Percentiles rank a stretch among this genome's conserved stretches.
Conservation (phyloP, 305 asterid genomes). For the Petunia hybrid region DNA sequence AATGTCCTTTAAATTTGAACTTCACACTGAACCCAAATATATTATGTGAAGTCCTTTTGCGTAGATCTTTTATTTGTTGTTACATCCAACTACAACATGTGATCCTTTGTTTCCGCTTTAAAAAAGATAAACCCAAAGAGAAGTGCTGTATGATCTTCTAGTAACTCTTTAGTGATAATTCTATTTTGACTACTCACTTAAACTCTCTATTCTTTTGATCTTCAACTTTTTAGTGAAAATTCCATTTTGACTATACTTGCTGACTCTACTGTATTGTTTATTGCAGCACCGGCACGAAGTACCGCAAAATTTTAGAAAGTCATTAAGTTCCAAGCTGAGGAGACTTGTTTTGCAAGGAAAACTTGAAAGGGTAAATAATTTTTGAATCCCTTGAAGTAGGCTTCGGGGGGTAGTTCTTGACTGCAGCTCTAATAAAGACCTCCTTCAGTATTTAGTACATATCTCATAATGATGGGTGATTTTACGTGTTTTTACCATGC, state of each 20-base stretch:
- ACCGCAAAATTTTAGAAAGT: slow-evolving; percentile 51
- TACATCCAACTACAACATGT: slow-evolving; percentile 3
- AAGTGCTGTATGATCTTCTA: slow-evolving; percentile 26
- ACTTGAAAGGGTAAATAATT: slow-evolving; percentile 56
- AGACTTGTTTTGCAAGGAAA: slow-evolving; percentile 56
- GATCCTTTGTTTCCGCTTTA: neutral
- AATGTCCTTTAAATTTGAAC: slow-evolving; percentile 13
- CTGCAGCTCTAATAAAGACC: neutral
- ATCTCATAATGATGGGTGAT: slow-evolving; percentile 21
- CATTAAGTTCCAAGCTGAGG: slow-evolving; percentile 53
- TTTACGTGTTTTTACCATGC: slow-evolving; percentile 2
- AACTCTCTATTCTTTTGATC: neutral
- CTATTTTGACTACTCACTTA: neutral
- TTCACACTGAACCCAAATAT: neutral
- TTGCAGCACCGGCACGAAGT: slow-evolving; percentile 53
- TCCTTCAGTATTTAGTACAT: neutral
- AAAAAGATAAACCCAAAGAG: neutral
- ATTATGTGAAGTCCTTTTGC: slow-evolving; percentile 18
- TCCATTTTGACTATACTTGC: neutral
- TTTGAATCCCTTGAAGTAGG: slow-evolving; percentile 21
- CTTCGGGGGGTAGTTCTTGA: neutral
- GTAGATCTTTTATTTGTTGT: slow-evolving; percentile 12
- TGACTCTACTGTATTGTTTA: slow-evolving; percentile 14
- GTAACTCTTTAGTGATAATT: neutral
- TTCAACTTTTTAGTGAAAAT: neutral